Evolutionary conservation across 1,284 basidiomycete genomes (phyloP).

Genomic region (Malassezia globosa): DNA sequence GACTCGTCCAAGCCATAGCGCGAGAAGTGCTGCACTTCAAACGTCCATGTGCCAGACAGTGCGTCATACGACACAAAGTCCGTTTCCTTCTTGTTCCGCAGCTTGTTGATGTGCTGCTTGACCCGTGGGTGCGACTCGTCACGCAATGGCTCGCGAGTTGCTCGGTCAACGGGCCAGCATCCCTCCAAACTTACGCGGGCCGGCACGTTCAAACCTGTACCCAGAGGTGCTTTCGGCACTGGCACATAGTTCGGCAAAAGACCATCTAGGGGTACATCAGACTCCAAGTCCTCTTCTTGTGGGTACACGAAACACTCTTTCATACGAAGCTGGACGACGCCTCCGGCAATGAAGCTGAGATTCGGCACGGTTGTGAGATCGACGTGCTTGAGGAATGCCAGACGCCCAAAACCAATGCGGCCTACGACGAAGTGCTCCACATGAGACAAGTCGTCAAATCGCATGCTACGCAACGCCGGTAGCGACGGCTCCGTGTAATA

Average conservation of each 20-base stretch:
- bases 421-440: slow-evolving; percentile 68
- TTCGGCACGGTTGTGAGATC: slow-evolving; percentile 76
- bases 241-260: slow-evolving; percentile 35
- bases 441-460: slow-evolving; percentile 56
- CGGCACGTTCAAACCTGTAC: slow-evolving; percentile 77
- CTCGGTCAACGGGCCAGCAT: slow-evolving; percentile 84
- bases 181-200: slow-evolving; percentile 67
- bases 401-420: slow-evolving; percentile 77
- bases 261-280: slow-evolving; percentile 37
- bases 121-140: slow-evolving; percentile 62
- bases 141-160: slow-evolving; percentile 77
- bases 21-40: slow-evolving; percentile 78
- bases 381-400: slow-evolving; percentile 73
- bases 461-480: slow-evolving; percentile 27
- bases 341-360: slow-evolving; percentile 68
- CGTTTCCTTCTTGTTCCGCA: slow-evolving; percentile 75
- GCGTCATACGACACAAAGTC: slow-evolving; percentile 72
- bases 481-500: slow-evolving; percentile 40
- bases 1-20: slow-evolving; percentile 46
- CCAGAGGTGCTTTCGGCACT: slow-evolving; percentile 56
- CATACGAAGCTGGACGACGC: slow-evolving; percentile 75
- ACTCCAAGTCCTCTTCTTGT: slow-evolving; percentile 52
- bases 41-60: slow-evolving; percentile 76
- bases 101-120: slow-evolving; percentile 66
- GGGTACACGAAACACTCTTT: slow-evolving; percentile 90